Percentiles rank a stretch among this genome's conserved stretches.
phyloP scores from a whole-genome alignment of 441 rosid genomes.

The Erodium chrysanthum region DNA sequence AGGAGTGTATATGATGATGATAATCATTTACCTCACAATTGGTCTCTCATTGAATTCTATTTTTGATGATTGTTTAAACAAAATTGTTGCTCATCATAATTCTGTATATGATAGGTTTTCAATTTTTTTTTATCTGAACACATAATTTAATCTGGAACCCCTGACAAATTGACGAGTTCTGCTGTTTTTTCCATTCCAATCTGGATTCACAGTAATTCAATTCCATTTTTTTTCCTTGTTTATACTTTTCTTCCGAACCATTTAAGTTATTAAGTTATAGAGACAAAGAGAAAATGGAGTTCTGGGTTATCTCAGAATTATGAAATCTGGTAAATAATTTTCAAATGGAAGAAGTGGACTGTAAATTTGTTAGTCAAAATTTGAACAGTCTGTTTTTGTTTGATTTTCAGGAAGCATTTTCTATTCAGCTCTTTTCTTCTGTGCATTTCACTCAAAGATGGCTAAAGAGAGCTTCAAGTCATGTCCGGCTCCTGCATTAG shows the following conservation, averaged over 20 bases:
- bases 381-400: neutral
- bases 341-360: neutral
- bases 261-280: neutral
- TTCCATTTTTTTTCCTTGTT: neutral
- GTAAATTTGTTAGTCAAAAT: neutral
- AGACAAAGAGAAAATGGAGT: neutral
- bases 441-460: slow-evolving; percentile 25
- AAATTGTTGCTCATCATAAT: neutral
- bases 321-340: neutral
- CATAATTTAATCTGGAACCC: neutral
- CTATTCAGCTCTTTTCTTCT: slow-evolving; percentile 12
- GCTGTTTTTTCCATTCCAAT: too few species aligned
- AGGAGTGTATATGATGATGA: neutral
- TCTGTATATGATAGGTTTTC: neutral
- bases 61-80: neutral
- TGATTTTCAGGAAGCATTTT: slow-evolving; percentile 7
- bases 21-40: neutral
- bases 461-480: slow-evolving; percentile 36
- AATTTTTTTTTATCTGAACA: too few species aligned
- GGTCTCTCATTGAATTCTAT: neutral
- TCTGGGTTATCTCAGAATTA: neutral
- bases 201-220: neutral
- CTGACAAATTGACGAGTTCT: neutral
- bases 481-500: slow-evolving; percentile 11
- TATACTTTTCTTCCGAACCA: neutral